Evolutionary conservation across 106 monocot genomes (phyloP).

Genomic region (Allium fistulosum): DNA sequence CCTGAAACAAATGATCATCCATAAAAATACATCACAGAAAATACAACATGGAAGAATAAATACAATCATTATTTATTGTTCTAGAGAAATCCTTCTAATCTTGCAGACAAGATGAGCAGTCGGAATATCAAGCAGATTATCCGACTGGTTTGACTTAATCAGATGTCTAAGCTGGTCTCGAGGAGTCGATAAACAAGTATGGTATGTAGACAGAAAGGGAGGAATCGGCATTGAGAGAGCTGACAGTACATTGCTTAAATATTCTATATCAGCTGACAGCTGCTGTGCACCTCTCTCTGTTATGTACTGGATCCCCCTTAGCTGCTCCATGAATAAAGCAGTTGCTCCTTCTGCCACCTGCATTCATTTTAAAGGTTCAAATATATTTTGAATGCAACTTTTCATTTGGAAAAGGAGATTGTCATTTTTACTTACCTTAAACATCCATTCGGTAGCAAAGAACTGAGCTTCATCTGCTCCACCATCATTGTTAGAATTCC

Average conservation of each 20-base stretch:
- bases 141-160: conserved; percentile 40
- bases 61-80: conserved; percentile 8
- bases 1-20: too few species aligned
- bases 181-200: conserved; percentile 56
- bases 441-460: conserved; percentile 99
- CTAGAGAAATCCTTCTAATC: conserved; percentile 67
- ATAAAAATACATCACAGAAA: too few species aligned
- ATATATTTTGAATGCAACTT: too few species aligned
- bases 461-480: conserved; percentile 78
- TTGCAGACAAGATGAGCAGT: conserved; percentile 93
- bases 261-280: conserved; percentile 88
- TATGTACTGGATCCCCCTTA: conserved; percentile 80
- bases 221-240: conserved; percentile 95
- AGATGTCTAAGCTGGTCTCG: conserved; percentile 62
- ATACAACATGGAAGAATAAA: too few species aligned
- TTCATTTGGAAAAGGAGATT: background rate
- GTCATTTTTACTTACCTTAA: conserved; percentile 53
- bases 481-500: conserved; percentile 44
- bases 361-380: too few species aligned
- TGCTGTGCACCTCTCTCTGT: conserved; percentile 86
- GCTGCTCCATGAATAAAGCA: conserved; percentile 90
- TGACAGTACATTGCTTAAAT: conserved; percentile 83
- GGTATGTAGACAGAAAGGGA: conserved; percentile 71
- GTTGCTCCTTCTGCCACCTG: conserved; percentile 97
- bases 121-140: conserved; percentile 60